Percentiles rank a stretch among this genome's conserved stretches.
Evolutionary conservation across 768 basidiomycete genomes (phyloP).

Genomic region (Mycena latifolia): DNA sequence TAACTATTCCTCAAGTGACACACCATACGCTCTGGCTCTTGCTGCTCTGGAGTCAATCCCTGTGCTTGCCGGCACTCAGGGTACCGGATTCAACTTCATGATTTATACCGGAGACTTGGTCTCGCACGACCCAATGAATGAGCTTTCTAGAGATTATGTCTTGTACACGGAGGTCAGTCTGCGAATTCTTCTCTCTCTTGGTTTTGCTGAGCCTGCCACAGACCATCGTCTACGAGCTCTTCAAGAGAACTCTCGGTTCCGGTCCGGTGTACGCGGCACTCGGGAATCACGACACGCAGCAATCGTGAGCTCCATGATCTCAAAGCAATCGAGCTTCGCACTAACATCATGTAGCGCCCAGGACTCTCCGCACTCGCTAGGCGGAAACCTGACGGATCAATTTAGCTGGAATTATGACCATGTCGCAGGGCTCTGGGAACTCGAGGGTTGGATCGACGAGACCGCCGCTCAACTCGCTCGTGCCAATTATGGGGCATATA

Average conservation of each 20-base stretch:
- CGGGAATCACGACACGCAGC: slow-evolving; percentile 83
- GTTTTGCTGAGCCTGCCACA: slow-evolving; percentile 39
- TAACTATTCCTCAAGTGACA: slow-evolving; percentile 57
- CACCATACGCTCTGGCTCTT: slow-evolving; percentile 71
- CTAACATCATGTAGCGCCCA: slow-evolving; percentile 55
- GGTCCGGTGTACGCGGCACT: slow-evolving; percentile 81
- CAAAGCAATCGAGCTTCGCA: slow-evolving; percentile 7
- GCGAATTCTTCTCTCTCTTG: slow-evolving; percentile 13
- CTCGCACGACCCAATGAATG: slow-evolving; percentile 75
- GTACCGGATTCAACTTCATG: slow-evolving; percentile 71
- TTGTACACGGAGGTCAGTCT: slow-evolving; percentile 70
- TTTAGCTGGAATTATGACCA: slow-evolving; percentile 87
- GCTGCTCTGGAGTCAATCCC: slow-evolving; percentile 78
- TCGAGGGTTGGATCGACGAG: slow-evolving; percentile 75
- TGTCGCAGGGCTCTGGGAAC: slow-evolving; percentile 76
- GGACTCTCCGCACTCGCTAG: slow-evolving; percentile 71
- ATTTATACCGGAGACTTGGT: slow-evolving; percentile 82
- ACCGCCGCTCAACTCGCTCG: slow-evolving; percentile 68
- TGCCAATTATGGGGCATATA: slow-evolving; percentile 79
- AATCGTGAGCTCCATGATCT: slow-evolving; percentile 56
- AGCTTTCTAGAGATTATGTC: slow-evolving; percentile 68
- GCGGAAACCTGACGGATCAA: slow-evolving; percentile 65
- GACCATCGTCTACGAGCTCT: slow-evolving; percentile 75
- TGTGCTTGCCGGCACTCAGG: slow-evolving; percentile 67
- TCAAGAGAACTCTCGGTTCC: slow-evolving; percentile 71